A percentile compares a stretch with the other conserved stretches of the same genome.
These are phyloP conservation scores for Jimgerdemannia flammicorona DNA, from an alignment of 192 early-diverging fungal species.

Conservation along the genomic window DNA sequence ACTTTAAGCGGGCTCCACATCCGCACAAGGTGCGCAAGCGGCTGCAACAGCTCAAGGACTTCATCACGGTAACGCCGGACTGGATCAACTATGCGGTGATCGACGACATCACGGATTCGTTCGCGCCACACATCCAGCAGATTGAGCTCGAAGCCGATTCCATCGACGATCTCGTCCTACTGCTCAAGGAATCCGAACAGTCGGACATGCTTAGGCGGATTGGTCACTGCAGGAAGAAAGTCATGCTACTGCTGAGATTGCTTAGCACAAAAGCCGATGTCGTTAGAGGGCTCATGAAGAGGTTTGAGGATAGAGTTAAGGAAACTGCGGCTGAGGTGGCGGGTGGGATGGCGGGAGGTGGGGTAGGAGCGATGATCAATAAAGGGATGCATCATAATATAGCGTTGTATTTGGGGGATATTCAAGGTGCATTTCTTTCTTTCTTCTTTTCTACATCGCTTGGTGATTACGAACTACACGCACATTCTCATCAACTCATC, in stretches of 20 bases:
- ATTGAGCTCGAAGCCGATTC: slow-evolving; percentile 95
- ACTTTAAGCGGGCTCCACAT: slow-evolving; percentile 73
- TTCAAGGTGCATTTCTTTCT: background rate
- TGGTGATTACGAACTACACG: no score
- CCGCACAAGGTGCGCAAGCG: slow-evolving; percentile 81
- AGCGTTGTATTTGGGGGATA: background rate
- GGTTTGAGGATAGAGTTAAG: slow-evolving; percentile 29
- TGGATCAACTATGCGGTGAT: slow-evolving; percentile 97
- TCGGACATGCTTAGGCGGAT: slow-evolving; percentile 72
- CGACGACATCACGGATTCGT: slow-evolving; percentile 93
- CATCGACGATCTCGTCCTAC: slow-evolving; percentile 92
- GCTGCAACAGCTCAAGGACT: slow-evolving; percentile 76
- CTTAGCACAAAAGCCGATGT: slow-evolving; percentile 74
- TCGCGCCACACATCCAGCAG: slow-evolving; percentile 77
- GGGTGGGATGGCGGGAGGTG: no score
- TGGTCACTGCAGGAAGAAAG: slow-evolving; percentile 66
- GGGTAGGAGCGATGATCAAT: background rate
- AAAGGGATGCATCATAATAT: background rate
- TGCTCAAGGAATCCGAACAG: slow-evolving; percentile 82
- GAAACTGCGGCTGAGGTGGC: no score
- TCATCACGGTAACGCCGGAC: slow-evolving; percentile 84
- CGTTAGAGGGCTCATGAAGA: slow-evolving; percentile 69
- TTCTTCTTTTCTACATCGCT: background rate
- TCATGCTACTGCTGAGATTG: slow-evolving; percentile 67
- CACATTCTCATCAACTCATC: no score